Evolutionary conservation across 1,284 basidiomycete species (phyloP).

Genomic region (Marasmius fiardii): DNA sequence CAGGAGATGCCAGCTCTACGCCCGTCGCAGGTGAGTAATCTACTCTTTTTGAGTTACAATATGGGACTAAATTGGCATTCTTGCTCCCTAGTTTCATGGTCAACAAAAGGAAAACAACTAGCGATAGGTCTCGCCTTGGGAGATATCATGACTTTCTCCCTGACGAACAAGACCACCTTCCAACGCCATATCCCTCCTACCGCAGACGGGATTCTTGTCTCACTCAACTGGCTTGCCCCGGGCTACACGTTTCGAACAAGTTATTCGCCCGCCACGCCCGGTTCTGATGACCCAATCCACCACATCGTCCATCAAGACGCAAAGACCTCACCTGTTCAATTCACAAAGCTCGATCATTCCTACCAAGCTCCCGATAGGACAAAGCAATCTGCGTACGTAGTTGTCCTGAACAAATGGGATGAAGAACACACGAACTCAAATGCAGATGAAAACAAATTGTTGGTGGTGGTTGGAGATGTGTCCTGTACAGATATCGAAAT

Average conservation of each 20-base stretch:
- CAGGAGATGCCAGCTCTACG: slow-evolving; percentile 43
- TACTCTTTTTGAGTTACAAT: slow-evolving; percentile 4
- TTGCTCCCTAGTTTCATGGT: slow-evolving; percentile 64
- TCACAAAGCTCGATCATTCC: slow-evolving; percentile 47
- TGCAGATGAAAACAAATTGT: slow-evolving; percentile 30
- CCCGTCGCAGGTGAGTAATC: slow-evolving; percentile 53
- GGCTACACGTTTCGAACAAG: slow-evolving; percentile 66
- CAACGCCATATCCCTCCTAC: slow-evolving; percentile 65
- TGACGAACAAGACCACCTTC: slow-evolving; percentile 48
- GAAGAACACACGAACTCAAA: slow-evolving; percentile 32
- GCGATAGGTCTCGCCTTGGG: slow-evolving; percentile 73
- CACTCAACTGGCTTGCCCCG: slow-evolving; percentile 71
- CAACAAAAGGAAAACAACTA: slow-evolving; percentile 83
- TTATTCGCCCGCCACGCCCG: slow-evolving; percentile 49
- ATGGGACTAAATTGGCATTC: slow-evolving; percentile 12
- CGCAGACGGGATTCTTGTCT: slow-evolving; percentile 47
- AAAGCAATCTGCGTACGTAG: slow-evolving; percentile 50
- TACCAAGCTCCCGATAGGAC: slow-evolving; percentile 49
- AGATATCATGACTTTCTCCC: slow-evolving; percentile 67
- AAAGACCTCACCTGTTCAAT: slow-evolving; percentile 52
- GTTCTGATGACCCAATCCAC: slow-evolving; percentile 51
- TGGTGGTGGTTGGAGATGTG: slow-evolving; percentile 71
- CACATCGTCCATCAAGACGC: slow-evolving; percentile 59
- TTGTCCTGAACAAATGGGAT: slow-evolving; percentile 65
- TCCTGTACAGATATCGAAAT: slow-evolving; percentile 77